These are phyloP conservation scores for Colletotrichum liaoningense DNA, from an alignment of 2,329 filamentous ascomycete genomes.

Conservation along the genomic window DNA sequence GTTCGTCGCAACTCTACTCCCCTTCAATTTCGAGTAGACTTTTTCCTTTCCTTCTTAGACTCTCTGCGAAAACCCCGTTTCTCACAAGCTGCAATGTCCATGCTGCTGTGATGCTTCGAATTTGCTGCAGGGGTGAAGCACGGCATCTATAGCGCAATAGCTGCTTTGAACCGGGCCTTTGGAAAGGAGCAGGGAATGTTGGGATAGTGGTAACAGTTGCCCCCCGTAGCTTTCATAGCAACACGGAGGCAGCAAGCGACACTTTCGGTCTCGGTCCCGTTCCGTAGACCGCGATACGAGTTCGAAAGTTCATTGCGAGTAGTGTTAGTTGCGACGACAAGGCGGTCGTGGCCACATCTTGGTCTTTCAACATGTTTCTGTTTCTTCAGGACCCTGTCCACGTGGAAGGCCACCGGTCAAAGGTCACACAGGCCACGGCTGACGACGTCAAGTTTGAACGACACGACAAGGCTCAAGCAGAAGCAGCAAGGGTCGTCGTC, in stretches of 20 bases:
- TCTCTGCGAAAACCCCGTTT: background rate
- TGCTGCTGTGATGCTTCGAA: background rate
- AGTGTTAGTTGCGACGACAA: background rate
- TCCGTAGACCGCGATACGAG: background rate
- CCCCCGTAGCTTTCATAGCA: background rate
- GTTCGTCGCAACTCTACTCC: constrained; percentile 19
- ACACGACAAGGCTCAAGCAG: background rate
- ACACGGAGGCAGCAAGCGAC: background rate
- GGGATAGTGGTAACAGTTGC: background rate
- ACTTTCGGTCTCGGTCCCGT: background rate
- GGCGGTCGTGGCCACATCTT: background rate
- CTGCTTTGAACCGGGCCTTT: background rate
- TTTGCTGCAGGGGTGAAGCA: background rate
- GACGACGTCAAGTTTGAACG: background rate
- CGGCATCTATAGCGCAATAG: background rate
- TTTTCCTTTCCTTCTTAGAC: background rate
- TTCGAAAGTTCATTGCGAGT: background rate
- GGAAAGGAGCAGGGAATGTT: background rate
- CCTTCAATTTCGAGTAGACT: constrained; percentile 3
- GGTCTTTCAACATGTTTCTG: background rate
- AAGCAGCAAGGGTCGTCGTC: background rate
- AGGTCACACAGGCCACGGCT: background rate
- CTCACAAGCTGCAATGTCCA: background rate
- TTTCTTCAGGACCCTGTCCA: background rate
- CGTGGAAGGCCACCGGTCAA: background rate